Evolutionary conservation across 441 rosid genomes (phyloP).

Genomic region (Croton setiger): DNA sequence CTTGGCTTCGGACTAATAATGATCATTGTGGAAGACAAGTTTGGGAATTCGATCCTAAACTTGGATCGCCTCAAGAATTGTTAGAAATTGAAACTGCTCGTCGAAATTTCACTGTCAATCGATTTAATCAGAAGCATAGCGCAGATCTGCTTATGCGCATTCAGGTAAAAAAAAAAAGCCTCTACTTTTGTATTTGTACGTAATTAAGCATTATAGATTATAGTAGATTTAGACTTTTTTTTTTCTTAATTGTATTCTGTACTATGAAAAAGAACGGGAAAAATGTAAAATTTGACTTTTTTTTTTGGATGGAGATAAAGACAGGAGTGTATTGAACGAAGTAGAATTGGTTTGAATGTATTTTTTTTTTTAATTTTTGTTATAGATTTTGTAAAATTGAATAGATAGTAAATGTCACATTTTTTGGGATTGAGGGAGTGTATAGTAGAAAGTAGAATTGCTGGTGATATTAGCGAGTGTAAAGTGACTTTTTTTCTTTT

Average conservation of each 20-base stretch:
- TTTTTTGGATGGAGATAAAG: too few relatives aligned
- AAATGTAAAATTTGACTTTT: too few relatives aligned
- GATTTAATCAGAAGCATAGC: constrained; percentile 60
- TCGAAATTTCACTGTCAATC: constrained; percentile 36
- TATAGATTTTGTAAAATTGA: too few relatives aligned
- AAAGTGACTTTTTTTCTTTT: background rate
- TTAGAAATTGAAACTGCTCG: constrained; percentile 54
- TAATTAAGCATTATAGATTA: background rate
- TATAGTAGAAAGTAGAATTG: background rate
- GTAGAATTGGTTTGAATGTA: too few relatives aligned
- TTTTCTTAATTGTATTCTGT: background rate
- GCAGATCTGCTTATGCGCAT: constrained; percentile 76
- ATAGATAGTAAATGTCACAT: too few relatives aligned
- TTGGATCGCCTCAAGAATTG: constrained; percentile 61
- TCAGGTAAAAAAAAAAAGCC: constrained; percentile 35
- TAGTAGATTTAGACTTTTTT: too few relatives aligned
- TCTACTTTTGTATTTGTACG: background rate
- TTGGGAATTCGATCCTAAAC: constrained; percentile 78
- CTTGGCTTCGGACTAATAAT: constrained; percentile 65
- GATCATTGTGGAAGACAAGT: constrained; percentile 65
- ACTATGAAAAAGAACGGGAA: too few relatives aligned
- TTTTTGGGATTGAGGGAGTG: too few relatives aligned
- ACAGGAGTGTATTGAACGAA: too few relatives aligned
- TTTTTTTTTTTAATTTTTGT: too few relatives aligned
- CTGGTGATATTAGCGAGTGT: background rate